Evolutionary conservation across 148 eudicot species (phyloP), one percentile per base, ranked within the genome.

Genomic region (Vaccinium darrowii): DNA sequence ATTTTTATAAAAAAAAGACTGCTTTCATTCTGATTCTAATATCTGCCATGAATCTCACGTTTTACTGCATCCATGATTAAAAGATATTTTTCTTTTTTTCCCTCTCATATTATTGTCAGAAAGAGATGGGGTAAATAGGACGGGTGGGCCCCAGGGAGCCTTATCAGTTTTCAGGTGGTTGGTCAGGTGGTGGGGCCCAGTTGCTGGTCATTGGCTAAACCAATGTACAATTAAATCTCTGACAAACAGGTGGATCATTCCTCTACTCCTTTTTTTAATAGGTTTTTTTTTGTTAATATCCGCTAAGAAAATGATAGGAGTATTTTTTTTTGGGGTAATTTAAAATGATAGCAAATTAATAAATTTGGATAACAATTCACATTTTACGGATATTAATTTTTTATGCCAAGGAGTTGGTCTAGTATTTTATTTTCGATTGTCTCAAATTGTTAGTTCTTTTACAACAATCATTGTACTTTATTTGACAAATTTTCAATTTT

Each of bases 111-210:
- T 13, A 13, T 69, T 54, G 67, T 73, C 21, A 67, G 79, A 75
- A 84, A 78, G 81, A 77, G 78, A 62, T 15, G 74, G 43, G 58
- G 58, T 63, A 63, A 86, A 82, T 80, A 76, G 82, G 88, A 72
- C 83, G 36, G 49, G 78, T 51, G 83, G 90, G 92, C 90, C 81
- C 92, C 94, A 1, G 7, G 88, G 85, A 84, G 52, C 87, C 90
- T 91, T 88, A 90, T 86, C 89, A 92, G 89, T 87, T 87, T 95
- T 93, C 93, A 93, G 93, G 92, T 91, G 88, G 88, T 88, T 90
- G 92, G 95, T 92, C 96, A 95, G 95, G 93, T 91, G 91, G 91
- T 90, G 87, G 86, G 93, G 82, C 89, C 94, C 94, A 90, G 85
- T 85, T 90, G 91, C 86, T 89, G 89, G 50, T 87, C 83, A 87